These are phyloP conservation scores for Phytophthora uliginosa DNA, from an alignment of 352 stramenopile genomes.

Conservation along the genomic window DNA sequence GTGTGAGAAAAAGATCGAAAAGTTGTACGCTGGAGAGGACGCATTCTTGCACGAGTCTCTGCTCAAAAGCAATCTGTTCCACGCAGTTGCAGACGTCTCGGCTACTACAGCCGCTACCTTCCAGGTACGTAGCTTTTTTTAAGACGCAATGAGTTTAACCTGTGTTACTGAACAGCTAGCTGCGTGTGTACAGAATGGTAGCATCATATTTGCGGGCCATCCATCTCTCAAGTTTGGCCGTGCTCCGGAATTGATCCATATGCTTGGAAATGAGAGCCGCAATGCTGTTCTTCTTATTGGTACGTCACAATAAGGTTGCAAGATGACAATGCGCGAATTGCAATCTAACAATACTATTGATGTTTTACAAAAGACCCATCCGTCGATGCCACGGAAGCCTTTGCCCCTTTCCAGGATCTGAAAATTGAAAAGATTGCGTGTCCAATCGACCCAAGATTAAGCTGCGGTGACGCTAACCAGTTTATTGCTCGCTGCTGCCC, in stretches of 20 bases:
- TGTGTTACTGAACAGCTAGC: background rate
- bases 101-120: slow-evolving; percentile 55
- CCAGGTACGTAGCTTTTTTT: slow-evolving; percentile 46
- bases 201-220: slow-evolving; percentile 83
- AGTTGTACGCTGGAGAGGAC: slow-evolving; percentile 75
- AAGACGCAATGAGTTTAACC: background rate
- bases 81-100: slow-evolving; percentile 55
- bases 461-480: slow-evolving; percentile 88
- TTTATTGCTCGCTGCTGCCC: slow-evolving; percentile 85
- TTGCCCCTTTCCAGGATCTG: slow-evolving; percentile 66
- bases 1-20: slow-evolving; percentile 87
- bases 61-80: slow-evolving; percentile 59
- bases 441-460: slow-evolving; percentile 82
- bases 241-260: slow-evolving; percentile 60
- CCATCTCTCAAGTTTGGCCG: slow-evolving; percentile 72
- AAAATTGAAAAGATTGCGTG: slow-evolving; percentile 84
- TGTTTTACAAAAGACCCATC: slow-evolving; percentile 54
- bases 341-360: background rate
- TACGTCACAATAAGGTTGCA: slow-evolving; percentile 19
- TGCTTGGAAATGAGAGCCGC: slow-evolving; percentile 66
- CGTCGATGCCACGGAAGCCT: slow-evolving; percentile 57
- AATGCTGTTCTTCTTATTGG: slow-evolving; percentile 82
- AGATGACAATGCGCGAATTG: background rate
- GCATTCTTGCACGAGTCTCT: slow-evolving; percentile 77
- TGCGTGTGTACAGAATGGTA: slow-evolving; percentile 52